Conservation (phyloP, 805 yeast genomes). For the Priceomyces fermenticarens region DNA sequence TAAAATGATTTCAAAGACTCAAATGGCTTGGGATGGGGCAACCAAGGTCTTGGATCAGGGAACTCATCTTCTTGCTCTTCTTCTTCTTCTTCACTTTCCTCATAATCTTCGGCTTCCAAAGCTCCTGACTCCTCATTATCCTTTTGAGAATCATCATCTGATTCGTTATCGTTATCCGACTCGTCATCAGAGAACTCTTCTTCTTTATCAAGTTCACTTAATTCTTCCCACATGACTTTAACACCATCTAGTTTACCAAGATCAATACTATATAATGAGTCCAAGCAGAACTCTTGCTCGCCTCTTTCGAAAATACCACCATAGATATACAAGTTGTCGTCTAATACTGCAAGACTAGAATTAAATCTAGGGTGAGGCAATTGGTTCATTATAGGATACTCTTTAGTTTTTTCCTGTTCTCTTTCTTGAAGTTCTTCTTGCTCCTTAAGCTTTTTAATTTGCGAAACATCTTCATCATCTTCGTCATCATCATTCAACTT, state of each 20-base stretch:
- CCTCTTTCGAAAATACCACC: slow-evolving; percentile 92
- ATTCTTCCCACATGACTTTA: slow-evolving; percentile 86
- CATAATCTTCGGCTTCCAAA: slow-evolving; percentile 39
- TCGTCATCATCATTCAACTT: slow-evolving; percentile 58
- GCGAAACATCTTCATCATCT: slow-evolving; percentile 34
- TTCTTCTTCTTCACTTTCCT: slow-evolving; percentile 41
- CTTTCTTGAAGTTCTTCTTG: slow-evolving; percentile 40
- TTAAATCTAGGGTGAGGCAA: slow-evolving; percentile 90
- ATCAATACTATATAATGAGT: slow-evolving; percentile 83
- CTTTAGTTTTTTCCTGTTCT: slow-evolving; percentile 36
- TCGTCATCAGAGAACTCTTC: slow-evolving; percentile 64
- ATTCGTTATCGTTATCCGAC: slow-evolving; percentile 41
- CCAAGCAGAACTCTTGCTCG: slow-evolving; percentile 80
- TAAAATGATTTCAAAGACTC: slow-evolving; percentile 83
- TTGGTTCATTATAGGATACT: slow-evolving; percentile 54
- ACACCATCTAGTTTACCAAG: slow-evolving; percentile 85
- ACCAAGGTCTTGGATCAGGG: slow-evolving; percentile 94
- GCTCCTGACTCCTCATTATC: slow-evolving; percentile 53
- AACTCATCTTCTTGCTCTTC: slow-evolving; percentile 63
- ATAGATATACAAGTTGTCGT: slow-evolving; percentile 76
- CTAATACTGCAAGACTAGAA: slow-evolving; percentile 78
- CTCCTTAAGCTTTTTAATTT: slow-evolving; percentile 32
- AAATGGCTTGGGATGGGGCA: slow-evolving; percentile 95
- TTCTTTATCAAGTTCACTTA: slow-evolving; percentile 53
- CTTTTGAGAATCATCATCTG: slow-evolving; percentile 67